phyloP scores from a whole-genome alignment of 2,329 filamentous ascomycete genomes.

The Exophiala sp. region DNA sequence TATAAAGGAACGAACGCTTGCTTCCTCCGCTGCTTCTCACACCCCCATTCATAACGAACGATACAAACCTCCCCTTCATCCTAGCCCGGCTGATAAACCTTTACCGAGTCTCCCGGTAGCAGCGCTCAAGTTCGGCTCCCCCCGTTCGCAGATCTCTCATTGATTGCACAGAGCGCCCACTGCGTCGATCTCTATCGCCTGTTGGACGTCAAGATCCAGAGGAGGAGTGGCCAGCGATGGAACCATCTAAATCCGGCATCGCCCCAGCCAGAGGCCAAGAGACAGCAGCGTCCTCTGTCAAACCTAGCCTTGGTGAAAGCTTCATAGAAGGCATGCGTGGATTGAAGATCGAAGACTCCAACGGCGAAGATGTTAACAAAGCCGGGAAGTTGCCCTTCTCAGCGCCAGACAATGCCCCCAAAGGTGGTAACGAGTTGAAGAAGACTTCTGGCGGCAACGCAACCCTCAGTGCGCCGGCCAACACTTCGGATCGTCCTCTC shows the following conservation, averaged over 20 bases:
- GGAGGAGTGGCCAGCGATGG: conserved; percentile 32
- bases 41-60: conserved; percentile 4
- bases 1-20: conserved; percentile 5
- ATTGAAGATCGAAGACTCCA: conserved; percentile 18
- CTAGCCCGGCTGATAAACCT: conserved; percentile 30
- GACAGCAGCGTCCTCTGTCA: conserved; percentile 4
- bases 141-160: conserved; percentile 30
- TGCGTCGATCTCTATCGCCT: conserved; percentile 27
- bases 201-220: conserved; percentile 5
- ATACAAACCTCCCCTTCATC: neutral
- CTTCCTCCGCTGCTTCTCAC: conserved; percentile 3
- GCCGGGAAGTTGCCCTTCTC: neutral
- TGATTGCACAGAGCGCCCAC: conserved; percentile 30
- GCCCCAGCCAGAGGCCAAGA: neutral
- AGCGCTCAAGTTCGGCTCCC: conserved; percentile 23
- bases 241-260: conserved; percentile 11
- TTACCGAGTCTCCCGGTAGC: conserved; percentile 31
- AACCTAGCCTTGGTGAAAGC: conserved; percentile 24
- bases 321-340: conserved; percentile 23
- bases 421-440: neutral
- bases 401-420: neutral
- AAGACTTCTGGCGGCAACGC: neutral
- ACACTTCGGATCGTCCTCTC: conserved; percentile 7
- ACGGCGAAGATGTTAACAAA: neutral
- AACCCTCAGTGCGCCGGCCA: neutral